A percentile compares a stretch with the other conserved stretches of the same genome.
Evolutionary conservation across 2,329 filamentous ascomycete species (phyloP).

Genomic region (Aaosphaeria pasadenensis): DNA sequence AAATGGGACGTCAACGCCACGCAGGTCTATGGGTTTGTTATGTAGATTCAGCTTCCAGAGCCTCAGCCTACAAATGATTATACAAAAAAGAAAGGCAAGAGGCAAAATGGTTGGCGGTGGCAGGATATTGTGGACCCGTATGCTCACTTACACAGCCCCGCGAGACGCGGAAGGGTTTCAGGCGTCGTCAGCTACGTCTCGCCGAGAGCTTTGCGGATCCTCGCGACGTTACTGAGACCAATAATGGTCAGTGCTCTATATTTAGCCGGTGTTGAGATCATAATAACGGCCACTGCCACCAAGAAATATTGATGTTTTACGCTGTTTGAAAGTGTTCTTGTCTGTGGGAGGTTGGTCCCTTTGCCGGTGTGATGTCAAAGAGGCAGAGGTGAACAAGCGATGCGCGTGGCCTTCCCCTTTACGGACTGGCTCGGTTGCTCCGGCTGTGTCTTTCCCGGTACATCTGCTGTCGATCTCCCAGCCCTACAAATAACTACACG

Average conservation of each 20-base stretch:
- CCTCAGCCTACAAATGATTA: background rate
- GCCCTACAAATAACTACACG: background rate
- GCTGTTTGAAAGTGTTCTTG: no score
- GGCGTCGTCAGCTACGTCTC: conserved; percentile 28
- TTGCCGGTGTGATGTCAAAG: no score
- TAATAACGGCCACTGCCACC: no score
- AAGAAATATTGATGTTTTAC: background rate
- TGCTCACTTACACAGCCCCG: conserved; percentile 15
- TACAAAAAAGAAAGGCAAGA: background rate
- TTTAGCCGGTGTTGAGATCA: conserved; percentile 5
- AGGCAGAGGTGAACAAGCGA: no score
- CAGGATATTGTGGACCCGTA: conserved; percentile 9
- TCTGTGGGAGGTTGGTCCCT: no score
- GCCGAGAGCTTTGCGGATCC: conserved; percentile 8
- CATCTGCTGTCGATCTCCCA: background rate
- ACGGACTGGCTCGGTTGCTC: no score
- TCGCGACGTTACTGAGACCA: conserved; percentile 27
- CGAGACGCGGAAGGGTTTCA: conserved; percentile 28
- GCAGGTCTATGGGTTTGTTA: background rate
- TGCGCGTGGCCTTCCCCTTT: no score
- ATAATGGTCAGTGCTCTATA: conserved; percentile 5
- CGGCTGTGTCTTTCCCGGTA: no score
- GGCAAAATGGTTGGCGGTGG: background rate
- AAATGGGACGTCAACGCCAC: background rate
- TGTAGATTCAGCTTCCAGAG: background rate